A percentile compares a stretch with the other conserved stretches of the same genome.
Evolutionary conservation across 768 basidiomycete genomes (phyloP).

Genomic region (Megacollybia marginata): DNA sequence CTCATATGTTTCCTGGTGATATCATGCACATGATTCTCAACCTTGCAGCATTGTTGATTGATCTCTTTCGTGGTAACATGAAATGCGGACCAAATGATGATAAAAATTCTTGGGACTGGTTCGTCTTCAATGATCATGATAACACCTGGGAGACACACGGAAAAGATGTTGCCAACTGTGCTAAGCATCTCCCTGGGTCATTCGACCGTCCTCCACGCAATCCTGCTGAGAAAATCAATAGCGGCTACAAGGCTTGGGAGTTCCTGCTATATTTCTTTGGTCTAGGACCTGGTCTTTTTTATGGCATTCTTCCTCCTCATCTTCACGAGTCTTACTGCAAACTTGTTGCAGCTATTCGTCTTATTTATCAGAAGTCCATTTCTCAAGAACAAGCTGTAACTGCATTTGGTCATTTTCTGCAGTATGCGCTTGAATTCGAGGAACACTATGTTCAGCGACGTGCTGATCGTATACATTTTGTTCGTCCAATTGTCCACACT

Average conservation of each 20-base stretch:
- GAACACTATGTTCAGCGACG: constrained; percentile 8
- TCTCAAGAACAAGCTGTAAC: not conserved
- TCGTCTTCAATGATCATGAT: constrained; percentile 15
- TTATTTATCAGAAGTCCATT: constrained; percentile 16
- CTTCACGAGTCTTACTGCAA: too few species aligned
- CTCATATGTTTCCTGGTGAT: too few species aligned
- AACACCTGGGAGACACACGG: constrained; percentile 19
- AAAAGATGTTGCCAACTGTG: constrained; percentile 20
- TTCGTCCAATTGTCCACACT: constrained; percentile 22
- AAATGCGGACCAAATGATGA: constrained; percentile 4
- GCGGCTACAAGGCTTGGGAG: too few species aligned
- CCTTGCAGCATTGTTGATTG: too few species aligned
- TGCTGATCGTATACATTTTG: constrained; percentile 20
- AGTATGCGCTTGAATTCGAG: constrained; percentile 11
- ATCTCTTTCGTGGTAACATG: constrained; percentile 10
- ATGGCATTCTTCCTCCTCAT: too few species aligned
- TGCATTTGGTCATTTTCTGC: not conserved
- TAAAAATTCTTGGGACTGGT: constrained; percentile 9
- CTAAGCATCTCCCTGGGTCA: constrained; percentile 8
- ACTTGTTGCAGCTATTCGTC: too few species aligned
- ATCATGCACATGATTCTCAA: too few species aligned
- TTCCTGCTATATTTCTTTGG: constrained; percentile 8
- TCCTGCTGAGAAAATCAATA: too few species aligned
- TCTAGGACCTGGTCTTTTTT: constrained; percentile 8
- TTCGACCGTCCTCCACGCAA: too few species aligned